Percentiles rank a stretch among this genome's conserved stretches.
Conservation (phyloP, 1,284 basidiomycete genomes). For the Vanrija pseudolonga region DNA sequence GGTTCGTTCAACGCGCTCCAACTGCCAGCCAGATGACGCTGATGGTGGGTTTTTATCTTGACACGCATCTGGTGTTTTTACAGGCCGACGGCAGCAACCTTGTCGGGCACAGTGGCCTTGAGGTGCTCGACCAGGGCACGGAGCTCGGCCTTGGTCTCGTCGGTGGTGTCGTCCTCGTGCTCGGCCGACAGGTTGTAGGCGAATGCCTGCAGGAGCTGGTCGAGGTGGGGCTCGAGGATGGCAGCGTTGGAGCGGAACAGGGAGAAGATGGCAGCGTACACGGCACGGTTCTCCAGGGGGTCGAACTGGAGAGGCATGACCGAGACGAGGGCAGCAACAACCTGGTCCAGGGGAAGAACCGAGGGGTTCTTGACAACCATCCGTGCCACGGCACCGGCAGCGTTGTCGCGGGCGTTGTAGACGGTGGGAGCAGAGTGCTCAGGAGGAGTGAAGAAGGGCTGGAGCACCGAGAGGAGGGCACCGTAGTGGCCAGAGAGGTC, state of each 20-base stretch:
- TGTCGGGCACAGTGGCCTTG: constrained; percentile 51
- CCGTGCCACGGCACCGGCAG: constrained; percentile 84
- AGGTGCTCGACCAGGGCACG: constrained; percentile 72
- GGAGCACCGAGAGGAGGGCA: constrained; percentile 71
- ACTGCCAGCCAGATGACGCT: background rate
- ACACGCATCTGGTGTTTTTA: constrained; percentile 8
- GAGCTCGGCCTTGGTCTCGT: constrained; percentile 70
- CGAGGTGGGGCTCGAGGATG: constrained; percentile 71
- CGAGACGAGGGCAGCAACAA: constrained; percentile 76
- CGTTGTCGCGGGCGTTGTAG: constrained; percentile 91
- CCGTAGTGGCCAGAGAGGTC: constrained; percentile 83
- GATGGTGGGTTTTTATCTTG: background rate
- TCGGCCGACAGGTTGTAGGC: constrained; percentile 75
- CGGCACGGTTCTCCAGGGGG: constrained; percentile 80
- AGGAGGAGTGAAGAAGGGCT: constrained; percentile 72
- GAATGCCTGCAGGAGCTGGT: constrained; percentile 78
- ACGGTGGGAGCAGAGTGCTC: constrained; percentile 56
- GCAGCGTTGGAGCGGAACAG: constrained; percentile 73
- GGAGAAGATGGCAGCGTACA: constrained; percentile 85
- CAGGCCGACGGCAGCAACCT: constrained; percentile 46
- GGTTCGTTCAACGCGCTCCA: constrained; percentile 1
- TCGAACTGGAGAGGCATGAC: constrained; percentile 86
- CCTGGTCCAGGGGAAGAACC: constrained; percentile 80
- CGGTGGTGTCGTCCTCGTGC: constrained; percentile 67
- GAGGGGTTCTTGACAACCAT: constrained; percentile 78